phyloP scores from a whole-genome alignment of 495 filamentous ascomycete genomes.

The Cenococcum geophilum region DNA sequence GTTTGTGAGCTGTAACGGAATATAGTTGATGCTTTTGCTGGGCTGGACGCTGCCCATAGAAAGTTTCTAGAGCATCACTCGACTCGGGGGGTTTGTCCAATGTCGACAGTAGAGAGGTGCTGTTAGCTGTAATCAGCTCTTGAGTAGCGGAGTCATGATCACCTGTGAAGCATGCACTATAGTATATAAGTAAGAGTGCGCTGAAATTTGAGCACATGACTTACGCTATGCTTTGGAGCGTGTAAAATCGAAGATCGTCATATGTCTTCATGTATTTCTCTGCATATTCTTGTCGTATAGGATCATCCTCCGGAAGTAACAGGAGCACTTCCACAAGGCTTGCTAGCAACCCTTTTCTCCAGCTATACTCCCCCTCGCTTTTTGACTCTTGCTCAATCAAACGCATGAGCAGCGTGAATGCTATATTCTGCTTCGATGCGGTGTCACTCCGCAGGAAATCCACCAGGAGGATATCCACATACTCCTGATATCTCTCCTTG shows the following conservation, averaged over 20 bases:
- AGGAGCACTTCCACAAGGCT: conserved; percentile 59
- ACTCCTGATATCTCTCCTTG: conserved; percentile 64
- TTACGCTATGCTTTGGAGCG: conserved; percentile 64
- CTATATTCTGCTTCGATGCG: conserved; percentile 45
- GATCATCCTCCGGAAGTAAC: conserved; percentile 48
- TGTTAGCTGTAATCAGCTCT: conserved; percentile 10
- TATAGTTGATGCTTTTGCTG: conserved; percentile 49
- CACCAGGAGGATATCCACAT: conserved; percentile 35
- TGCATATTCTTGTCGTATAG: conserved; percentile 61
- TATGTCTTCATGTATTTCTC: conserved; percentile 70
- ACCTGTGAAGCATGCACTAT: conserved; percentile 9
- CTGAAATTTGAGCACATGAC: conserved; percentile 29
- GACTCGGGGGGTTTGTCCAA: conserved; percentile 52
- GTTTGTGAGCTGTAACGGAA: conserved; percentile 57
- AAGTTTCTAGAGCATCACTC: conserved; percentile 51
- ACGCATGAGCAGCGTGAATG: conserved; percentile 73
- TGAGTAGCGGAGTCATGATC: background rate
- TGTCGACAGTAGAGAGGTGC: conserved; percentile 27
- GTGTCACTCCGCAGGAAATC: conserved; percentile 22
- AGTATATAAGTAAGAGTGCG: background rate
- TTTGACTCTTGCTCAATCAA: conserved; percentile 66
- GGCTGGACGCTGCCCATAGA: conserved; percentile 38
- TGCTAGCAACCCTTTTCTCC: conserved; percentile 57
- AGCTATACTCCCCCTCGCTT: conserved; percentile 55
- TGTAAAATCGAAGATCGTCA: conserved; percentile 80